Percentiles rank a stretch among this genome's conserved stretches.
Conservation (phyloP, 2,329 filamentous ascomycete genomes). For the Aspergillus alliaceus region DNA sequence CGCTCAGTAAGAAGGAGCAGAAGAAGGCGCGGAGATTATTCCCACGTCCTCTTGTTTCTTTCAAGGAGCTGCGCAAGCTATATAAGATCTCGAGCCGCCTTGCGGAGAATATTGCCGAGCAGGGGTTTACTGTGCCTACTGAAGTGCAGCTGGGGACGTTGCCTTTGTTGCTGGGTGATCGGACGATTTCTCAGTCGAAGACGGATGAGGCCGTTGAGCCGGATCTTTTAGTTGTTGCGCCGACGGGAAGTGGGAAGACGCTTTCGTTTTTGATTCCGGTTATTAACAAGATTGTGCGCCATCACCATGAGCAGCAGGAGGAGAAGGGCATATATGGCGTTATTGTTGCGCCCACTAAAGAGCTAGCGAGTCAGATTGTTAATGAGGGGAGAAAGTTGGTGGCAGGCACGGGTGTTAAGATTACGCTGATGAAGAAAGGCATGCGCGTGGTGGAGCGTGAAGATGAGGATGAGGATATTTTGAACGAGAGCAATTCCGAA, state of each 20-base stretch:
- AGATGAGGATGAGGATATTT: constrained; percentile 36
- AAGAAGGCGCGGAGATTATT: constrained; percentile 61
- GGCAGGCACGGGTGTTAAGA: constrained; percentile 72
- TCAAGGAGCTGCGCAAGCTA: constrained; percentile 67
- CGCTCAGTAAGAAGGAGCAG: constrained; percentile 48
- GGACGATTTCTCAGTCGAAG: constrained; percentile 42
- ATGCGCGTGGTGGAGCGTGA: constrained; percentile 64
- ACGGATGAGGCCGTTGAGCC: constrained; percentile 44
- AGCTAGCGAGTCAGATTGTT: constrained; percentile 78
- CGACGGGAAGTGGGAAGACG: constrained; percentile 95
- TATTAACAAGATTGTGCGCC: constrained; percentile 70
- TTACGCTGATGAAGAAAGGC: constrained; percentile 81
- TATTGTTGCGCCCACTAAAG: constrained; percentile 75
- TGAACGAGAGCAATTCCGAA: constrained; percentile 39
- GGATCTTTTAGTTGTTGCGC: constrained; percentile 84
- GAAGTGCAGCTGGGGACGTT: constrained; percentile 89
- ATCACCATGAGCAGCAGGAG: constrained; percentile 50
- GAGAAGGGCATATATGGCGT: constrained; percentile 66
- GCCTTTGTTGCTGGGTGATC: constrained; percentile 67
- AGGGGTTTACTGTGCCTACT: constrained; percentile 84
- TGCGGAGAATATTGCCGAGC: constrained; percentile 74
- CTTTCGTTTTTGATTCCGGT: constrained; percentile 87
- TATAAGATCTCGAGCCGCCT: constrained; percentile 75
- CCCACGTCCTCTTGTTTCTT: constrained; percentile 76
- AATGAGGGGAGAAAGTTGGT: constrained; percentile 81